Percentiles rank a stretch among this genome's conserved stretches.
These are phyloP conservation scores for Plenodomus tracheiphilus DNA, from an alignment of 2,329 filamentous ascomycete genomes.

Conservation along the genomic window DNA sequence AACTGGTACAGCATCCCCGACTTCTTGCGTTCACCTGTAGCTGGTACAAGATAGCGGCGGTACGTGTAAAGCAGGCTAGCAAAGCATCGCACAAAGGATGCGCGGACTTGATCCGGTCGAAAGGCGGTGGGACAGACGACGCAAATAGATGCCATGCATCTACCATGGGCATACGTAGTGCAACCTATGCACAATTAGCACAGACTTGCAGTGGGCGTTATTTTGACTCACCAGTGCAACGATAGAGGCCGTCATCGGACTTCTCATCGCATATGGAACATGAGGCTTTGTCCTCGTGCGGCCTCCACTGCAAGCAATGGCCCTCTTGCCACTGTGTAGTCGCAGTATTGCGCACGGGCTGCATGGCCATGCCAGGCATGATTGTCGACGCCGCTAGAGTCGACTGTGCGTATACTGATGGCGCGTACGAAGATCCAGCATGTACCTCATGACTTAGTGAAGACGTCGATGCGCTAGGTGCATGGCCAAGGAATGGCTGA, in stretches of 20 bases:
- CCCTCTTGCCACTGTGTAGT: conserved; percentile 83
- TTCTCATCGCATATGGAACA: conserved; percentile 79
- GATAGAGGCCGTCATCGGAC: conserved; percentile 73
- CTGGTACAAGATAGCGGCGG: conserved; percentile 63
- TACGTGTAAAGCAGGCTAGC: conserved; percentile 72
- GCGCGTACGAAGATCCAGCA: conserved; percentile 66
- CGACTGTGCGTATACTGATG: conserved; percentile 83
- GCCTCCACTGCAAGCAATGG: conserved; percentile 73
- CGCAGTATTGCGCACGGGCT: conserved; percentile 77
- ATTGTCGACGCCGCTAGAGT: conserved; percentile 83
- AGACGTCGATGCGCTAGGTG: conserved; percentile 68
- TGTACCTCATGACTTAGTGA: conserved; percentile 56
- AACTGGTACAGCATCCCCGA: conserved; percentile 65
- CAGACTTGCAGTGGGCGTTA: conserved; percentile 4
- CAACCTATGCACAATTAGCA: conserved; percentile 55
- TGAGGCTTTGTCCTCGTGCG: conserved; percentile 61
- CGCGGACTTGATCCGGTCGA: conserved; percentile 67
- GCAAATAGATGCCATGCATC: conserved; percentile 63
- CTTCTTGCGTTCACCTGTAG: conserved; percentile 64
- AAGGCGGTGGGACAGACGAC: conserved; percentile 70
- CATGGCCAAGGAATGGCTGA: conserved; percentile 70
- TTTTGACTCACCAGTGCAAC: conserved; percentile 60
- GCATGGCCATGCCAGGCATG: conserved; percentile 81
- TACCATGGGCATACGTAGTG: conserved; percentile 57
- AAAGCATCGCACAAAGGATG: conserved; percentile 70